Conservation (phyloP, 2,329 filamentous ascomycete species). For the Diaporthe sp. region DNA sequence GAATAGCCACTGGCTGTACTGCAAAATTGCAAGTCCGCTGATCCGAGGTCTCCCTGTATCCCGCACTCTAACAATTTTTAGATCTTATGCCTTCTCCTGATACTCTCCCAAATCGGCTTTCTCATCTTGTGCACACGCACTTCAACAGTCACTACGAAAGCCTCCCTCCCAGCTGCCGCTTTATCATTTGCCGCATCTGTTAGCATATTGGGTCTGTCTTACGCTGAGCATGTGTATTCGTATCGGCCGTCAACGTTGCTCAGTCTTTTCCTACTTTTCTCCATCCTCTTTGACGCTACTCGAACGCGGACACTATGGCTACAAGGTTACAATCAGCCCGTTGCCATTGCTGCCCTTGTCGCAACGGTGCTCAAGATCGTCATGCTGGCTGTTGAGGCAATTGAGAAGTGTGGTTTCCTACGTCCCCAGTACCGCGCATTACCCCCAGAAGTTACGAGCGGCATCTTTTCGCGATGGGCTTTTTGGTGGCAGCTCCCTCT, state of each 20-base stretch:
- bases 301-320: slow-evolving; percentile 19
- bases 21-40: slow-evolving; percentile 16
- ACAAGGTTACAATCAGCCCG: background rate
- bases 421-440: slow-evolving; percentile 10
- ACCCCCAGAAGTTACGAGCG: slow-evolving; percentile 1
- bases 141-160: background rate
- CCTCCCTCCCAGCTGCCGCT: slow-evolving; percentile 3
- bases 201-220: background rate
- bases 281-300: slow-evolving; percentile 6
- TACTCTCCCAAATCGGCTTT: background rate
- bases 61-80: background rate
- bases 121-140: slow-evolving; percentile 2
- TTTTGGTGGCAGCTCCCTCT: slow-evolving; percentile 48
- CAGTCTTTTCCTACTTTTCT: slow-evolving; percentile 10
- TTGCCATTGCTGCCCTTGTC: slow-evolving; percentile 4
- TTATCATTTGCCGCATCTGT: slow-evolving; percentile 15
- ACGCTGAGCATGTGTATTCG: slow-evolving; percentile 8
- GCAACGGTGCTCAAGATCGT: background rate
- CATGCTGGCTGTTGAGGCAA: background rate
- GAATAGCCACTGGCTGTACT: background rate
- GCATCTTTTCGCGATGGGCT: slow-evolving; percentile 5
- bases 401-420: slow-evolving; percentile 6
- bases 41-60: background rate
- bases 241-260: slow-evolving; percentile 2
- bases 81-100: background rate